Base-by-base conservation (phyloP, 148 eudicot species). In the Linanthus parryae region DNA sequence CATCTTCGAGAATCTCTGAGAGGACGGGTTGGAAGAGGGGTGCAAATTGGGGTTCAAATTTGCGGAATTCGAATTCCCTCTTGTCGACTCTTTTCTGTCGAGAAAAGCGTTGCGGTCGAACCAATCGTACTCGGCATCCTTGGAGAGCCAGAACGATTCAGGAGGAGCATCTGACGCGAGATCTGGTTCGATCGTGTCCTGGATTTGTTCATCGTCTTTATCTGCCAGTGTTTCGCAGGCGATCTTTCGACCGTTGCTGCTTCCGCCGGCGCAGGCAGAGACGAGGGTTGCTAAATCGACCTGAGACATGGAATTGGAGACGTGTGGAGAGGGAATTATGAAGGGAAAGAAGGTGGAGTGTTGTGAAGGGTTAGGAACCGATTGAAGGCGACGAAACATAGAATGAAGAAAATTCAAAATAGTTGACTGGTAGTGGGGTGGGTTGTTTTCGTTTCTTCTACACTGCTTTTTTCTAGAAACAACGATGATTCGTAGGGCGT, bases 111-210 rank as follows among this genome's bases (percentile, higher is more conserved):
- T 82, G 0, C 74, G 78, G 33, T 85, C 84, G 50, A 90, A 74
- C 97, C 97, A 90, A 11, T 90, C 97, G 45, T 65, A 73, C 42
- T 90, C 97, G 1, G 95, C 92, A 39, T 81, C 95, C 40, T 67
- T 70, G 0, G 97, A 80, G 1, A 85, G 66, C 80, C 80, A 86
- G 62, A 90, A 90, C 2, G 95, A 83, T 39, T 80, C 92, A 27
- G 97, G 88, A 14, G 97, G 86, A 23, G 61, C 62, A 52, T 80
- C 88, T 1, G 43, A 57, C 16, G 18, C 6, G 8, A 6, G 48
- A 21, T 40, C 69, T 3, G 62, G 42, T 9, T 35, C 26, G 0
- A 26, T 43, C 12, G 25, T 33, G 1, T 36, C 43, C 1, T 53
- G 37, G 25, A 23, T 52, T 18, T 52, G 62, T 11, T 55, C 44